Evolutionary conservation across 2,329 filamentous ascomycete species (phyloP).

Genomic region (Didymella segeticola): DNA sequence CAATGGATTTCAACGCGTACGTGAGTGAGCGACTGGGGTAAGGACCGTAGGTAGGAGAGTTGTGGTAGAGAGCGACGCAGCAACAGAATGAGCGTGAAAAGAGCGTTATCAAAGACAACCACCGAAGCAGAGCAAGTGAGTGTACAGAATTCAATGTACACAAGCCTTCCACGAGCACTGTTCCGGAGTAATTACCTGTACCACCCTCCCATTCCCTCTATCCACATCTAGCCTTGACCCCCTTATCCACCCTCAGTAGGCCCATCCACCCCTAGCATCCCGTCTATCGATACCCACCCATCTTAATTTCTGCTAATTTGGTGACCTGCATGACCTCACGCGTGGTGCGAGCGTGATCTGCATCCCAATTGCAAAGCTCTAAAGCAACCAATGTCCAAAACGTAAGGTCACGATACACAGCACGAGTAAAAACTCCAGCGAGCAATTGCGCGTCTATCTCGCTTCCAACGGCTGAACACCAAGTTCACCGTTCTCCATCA

Average conservation of each 20-base stretch:
- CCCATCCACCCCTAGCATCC: slow-evolving; percentile 24
- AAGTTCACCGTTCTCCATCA: too few species aligned
- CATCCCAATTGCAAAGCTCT: too few species aligned
- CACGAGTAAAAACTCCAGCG: too few species aligned
- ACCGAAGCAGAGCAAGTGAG: slow-evolving; percentile 18
- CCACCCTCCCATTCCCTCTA: slow-evolving; percentile 20
- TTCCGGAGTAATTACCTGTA: slow-evolving; percentile 28
- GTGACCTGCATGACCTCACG: slow-evolving; percentile 42
- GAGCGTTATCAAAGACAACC: slow-evolving; percentile 21
- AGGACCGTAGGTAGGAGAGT: slow-evolving; percentile 21
- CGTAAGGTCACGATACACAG: too few species aligned
- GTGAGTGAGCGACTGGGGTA: slow-evolving; percentile 36
- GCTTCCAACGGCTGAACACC: not conserved
- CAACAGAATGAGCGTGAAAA: slow-evolving; percentile 30
- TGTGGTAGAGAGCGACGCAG: slow-evolving; percentile 29
- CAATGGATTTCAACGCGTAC: slow-evolving; percentile 28
- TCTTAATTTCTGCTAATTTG: slow-evolving; percentile 45
- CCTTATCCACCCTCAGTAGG: not conserved
- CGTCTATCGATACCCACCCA: slow-evolving; percentile 44
- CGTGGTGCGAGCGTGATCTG: not conserved
- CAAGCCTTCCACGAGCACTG: slow-evolving; percentile 19
- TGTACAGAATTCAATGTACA: not conserved
- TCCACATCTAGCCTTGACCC: not conserved
- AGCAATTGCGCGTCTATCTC: not conserved
- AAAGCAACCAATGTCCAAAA: too few species aligned